Evolutionary conservation across 345 rosid species (phyloP).

Genomic region (Noccaea caerulescens): DNA sequence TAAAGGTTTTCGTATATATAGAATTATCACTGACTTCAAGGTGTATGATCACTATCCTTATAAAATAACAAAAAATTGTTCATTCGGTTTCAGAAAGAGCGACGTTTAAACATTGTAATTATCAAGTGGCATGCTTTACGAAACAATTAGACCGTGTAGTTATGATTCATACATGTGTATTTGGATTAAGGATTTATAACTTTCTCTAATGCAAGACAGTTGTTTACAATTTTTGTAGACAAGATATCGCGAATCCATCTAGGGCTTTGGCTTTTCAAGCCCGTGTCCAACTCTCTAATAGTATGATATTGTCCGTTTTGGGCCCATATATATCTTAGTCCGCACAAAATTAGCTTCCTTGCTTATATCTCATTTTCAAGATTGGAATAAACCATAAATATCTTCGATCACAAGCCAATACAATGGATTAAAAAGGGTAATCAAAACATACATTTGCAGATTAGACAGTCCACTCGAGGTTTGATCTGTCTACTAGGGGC

Average conservation of each 20-base stretch:
- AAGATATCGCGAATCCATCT: too few species aligned
- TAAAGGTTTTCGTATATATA: too few species aligned
- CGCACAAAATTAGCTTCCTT: slow-evolving; percentile 11
- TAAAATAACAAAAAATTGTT: background rate
- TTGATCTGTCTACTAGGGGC: background rate
- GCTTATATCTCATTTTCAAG: slow-evolving; percentile 12
- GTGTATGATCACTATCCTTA: background rate
- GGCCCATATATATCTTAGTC: too few species aligned
- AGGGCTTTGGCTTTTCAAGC: too few species aligned
- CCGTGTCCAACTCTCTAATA: too few species aligned
- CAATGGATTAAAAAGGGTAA: background rate
- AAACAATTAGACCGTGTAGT: background rate
- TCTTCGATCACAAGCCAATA: slow-evolving; percentile 15
- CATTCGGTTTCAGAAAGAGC: background rate
- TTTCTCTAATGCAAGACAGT: background rate
- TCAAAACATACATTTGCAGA: slow-evolving; percentile 27
- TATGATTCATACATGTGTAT: background rate
- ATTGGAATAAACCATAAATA: slow-evolving; percentile 17
- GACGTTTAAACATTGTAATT: slow-evolving; percentile 8
- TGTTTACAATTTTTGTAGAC: background rate
- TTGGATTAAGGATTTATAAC: slow-evolving; percentile 2
- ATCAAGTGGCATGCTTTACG: slow-evolving; percentile 10
- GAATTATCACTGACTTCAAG: too few species aligned
- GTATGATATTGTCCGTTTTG: too few species aligned
- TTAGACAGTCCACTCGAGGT: slow-evolving; percentile 9